A percentile compares a stretch with the other conserved stretches of the same genome.
Conservation (phyloP, 1,284 basidiomycete genomes). For the Mycena citricolor region DNA sequence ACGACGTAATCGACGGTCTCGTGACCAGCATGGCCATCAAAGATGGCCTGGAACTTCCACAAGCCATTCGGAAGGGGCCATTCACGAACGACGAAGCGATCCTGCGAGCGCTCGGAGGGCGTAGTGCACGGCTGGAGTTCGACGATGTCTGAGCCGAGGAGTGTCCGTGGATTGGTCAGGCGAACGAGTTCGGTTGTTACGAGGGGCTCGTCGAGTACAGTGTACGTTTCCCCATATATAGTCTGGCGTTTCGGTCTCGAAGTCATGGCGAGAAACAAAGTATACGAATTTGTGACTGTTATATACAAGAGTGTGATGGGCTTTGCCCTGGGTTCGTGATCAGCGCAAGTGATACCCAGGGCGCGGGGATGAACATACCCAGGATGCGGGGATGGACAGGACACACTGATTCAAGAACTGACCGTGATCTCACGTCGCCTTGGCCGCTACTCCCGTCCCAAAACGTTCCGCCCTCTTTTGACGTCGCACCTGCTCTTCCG, state of each 20-base stretch:
- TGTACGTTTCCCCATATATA: slow-evolving; percentile 14
- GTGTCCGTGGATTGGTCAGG: slow-evolving; percentile 11
- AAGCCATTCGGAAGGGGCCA: slow-evolving; percentile 24
- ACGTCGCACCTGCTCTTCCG: slow-evolving; percentile 57
- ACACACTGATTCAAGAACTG: too few species aligned
- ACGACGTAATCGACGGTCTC: slow-evolving; percentile 25
- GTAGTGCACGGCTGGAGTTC: slow-evolving; percentile 31
- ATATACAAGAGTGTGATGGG: too few species aligned
- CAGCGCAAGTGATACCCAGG: too few species aligned
- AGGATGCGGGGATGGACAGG: too few species aligned
- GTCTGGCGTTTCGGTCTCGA: too few species aligned
- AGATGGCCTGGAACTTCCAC: slow-evolving; percentile 33
- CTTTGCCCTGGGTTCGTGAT: too few species aligned
- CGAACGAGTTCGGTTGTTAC: slow-evolving; percentile 8
- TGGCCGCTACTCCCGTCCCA: too few species aligned
- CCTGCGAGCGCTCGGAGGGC: slow-evolving; percentile 27
- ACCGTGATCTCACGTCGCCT: too few species aligned
- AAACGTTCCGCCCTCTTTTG: slow-evolving; percentile 67
- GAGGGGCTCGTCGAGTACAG: slow-evolving; percentile 8
- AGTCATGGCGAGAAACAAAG: too few species aligned
- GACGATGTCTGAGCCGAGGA: slow-evolving; percentile 24
- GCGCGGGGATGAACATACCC: too few species aligned
- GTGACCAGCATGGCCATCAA: slow-evolving; percentile 35
- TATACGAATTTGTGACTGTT: too few species aligned
- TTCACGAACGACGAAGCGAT: slow-evolving; percentile 31